Percentiles rank a stretch among this genome's conserved stretches.
phyloP scores from a whole-genome alignment of 768 basidiomycete genomes.

The Hygrophorus russula region DNA sequence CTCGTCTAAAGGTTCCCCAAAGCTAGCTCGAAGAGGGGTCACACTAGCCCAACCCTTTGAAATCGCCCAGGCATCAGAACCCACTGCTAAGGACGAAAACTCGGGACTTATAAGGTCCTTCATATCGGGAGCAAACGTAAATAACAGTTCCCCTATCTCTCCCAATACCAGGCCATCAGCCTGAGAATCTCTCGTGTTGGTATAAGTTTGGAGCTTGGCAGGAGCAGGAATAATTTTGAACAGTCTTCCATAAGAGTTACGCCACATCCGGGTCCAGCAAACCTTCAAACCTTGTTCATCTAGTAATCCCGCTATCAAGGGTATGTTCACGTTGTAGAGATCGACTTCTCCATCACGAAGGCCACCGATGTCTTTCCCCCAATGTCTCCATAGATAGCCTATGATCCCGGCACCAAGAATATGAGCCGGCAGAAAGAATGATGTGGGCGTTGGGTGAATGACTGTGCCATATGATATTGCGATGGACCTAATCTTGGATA shows the following conservation, averaged over 20 bases:
- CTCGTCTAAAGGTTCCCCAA: conserved; percentile 45
- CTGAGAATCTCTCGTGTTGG: conserved; percentile 4
- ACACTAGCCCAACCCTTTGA: conserved; percentile 60
- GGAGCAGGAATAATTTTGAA: conserved; percentile 44
- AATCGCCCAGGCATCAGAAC: conserved; percentile 78
- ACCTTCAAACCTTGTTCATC: conserved; percentile 51
- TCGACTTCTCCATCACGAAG: conserved; percentile 58
- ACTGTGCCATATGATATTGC: conserved; percentile 86
- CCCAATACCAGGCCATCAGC: conserved; percentile 6
- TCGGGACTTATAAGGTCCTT: conserved; percentile 52
- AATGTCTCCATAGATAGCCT: conserved; percentile 67
- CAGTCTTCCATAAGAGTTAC: conserved; percentile 72
- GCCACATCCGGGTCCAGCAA: conserved; percentile 78
- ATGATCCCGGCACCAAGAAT: conserved; percentile 56
- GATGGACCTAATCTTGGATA: conserved; percentile 64
- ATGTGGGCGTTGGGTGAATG: conserved; percentile 49
- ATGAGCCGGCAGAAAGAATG: conserved; percentile 63
- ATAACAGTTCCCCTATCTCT: conserved; percentile 29
- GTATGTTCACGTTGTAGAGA: conserved; percentile 82
- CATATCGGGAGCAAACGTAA: conserved; percentile 68
- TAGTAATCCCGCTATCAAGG: conserved; percentile 59
- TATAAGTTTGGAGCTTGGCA: conserved; percentile 33
- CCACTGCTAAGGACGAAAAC: conserved; percentile 49
- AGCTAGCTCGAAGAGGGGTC: conserved; percentile 66
- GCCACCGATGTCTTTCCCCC: conserved; percentile 62